Evolutionary conservation across 2,329 filamentous ascomycete species (phyloP), one percentile per base, ranked within the genome.

Genomic region (Botryosphaeria dothidea): DNA sequence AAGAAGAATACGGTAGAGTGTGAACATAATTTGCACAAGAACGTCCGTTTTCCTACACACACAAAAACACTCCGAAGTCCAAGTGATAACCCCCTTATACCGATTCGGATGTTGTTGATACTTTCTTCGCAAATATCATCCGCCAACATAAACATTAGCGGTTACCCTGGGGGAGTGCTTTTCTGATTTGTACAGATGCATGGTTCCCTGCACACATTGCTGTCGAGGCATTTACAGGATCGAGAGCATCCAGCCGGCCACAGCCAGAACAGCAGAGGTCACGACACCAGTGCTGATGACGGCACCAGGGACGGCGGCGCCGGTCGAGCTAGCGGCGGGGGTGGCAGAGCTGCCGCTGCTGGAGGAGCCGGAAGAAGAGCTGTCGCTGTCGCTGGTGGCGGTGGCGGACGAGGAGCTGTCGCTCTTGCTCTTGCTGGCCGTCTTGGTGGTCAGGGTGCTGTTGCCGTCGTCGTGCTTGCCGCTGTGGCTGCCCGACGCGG

Each of bases 181-280:
- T n/a, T n/a, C n/a, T n/a, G n/a, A n/a, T n/a, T n/a, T n/a, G n/a
- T n/a, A n/a, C n/a, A n/a, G n/a, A n/a, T n/a, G n/a, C n/a, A n/a
- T n/a, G n/a, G n/a, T n/a, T n/a, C n/a, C n/a, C n/a, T n/a, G n/a
- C n/a, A n/a, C n/a, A n/a, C n/a, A n/a, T n/a, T n/a, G n/a, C n/a
- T n/a, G n/a, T n/a, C n/a, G n/a, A 31, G 3, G 15, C 31, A 34
- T 11, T 65, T 66, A 66, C 54, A 65, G 23, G 6, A 58, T 43
- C 11, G 64, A 57, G 9, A 66, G 27, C 48, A 66, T n/a, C 51
- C 49, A 66, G 19, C 64, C 64, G 11, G 49, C 48, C 8, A 62
- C 57, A 13, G 36, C 64, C 6, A 66, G 36, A 5, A 66, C 41
- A 1, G 57, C 46, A 6, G 34, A 31, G 21, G 34, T 51, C 2